Conservation (phyloP, 257 asterid species). For the Fraxinus americana region DNA sequence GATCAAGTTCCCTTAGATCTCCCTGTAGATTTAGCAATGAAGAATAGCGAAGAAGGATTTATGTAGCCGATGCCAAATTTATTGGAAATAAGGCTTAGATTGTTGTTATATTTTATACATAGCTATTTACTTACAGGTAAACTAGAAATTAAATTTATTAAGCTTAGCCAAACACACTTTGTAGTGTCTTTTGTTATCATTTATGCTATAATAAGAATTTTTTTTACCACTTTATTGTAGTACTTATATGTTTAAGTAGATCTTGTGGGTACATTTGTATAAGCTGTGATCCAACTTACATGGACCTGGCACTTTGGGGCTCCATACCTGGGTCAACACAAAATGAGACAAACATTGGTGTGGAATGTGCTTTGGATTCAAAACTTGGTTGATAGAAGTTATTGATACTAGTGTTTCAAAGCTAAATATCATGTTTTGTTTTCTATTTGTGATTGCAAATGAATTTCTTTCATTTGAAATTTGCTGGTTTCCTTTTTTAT, state of each 20-base stretch:
- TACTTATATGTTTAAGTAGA: conserved; percentile 3
- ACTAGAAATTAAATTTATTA: neutral
- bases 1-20: neutral
- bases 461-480: neutral
- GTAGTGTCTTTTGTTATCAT: conserved; percentile 5
- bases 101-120: neutral
- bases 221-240: neutral
- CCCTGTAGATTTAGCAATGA: neutral
- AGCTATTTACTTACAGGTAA: neutral
- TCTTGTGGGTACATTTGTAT: conserved; percentile 7
- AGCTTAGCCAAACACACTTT: neutral
- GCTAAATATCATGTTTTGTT: conserved; percentile 16
- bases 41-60: neutral
- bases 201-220: conserved; percentile 1
- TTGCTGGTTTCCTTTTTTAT: conserved; percentile 26
- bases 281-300: neutral
- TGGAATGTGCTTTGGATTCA: neutral
- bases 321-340: neutral
- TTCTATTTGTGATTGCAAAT: conserved; percentile 12
- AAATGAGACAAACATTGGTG: neutral
- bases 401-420: neutral
- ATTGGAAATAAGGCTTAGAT: neutral
- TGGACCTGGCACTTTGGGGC: neutral
- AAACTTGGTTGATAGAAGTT: neutral
- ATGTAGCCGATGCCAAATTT: neutral